Evolutionary conservation across 2,329 filamentous ascomycete genomes (phyloP), one percentile per base, ranked within the genome.

Genomic region (Lasiodiplodia theobromae): DNA sequence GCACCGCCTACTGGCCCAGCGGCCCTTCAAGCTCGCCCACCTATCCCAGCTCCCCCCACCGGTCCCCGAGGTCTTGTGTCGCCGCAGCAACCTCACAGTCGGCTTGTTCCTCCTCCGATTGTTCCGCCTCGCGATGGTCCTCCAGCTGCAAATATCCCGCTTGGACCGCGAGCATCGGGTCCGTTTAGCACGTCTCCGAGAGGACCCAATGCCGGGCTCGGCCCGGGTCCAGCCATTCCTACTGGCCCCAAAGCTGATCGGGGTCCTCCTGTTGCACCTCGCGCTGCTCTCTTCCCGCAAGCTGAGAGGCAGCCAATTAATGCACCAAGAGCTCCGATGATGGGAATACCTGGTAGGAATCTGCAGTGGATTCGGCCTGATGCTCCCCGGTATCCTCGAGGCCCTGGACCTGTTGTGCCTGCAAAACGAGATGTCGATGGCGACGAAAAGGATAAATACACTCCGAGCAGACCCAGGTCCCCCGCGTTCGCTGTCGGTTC

Each of bases 341-440:
- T 60, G 52, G 76, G 74, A 25, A 73, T 74, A 16, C 73, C 74
- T 10, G 75, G 74, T 10, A 79, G 78, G 58, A 81, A 77, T 44
- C 76, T 76, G 69, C 81, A 83, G 73, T 83, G 81, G 81, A 78
- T 81, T 31, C 75, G 81, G 31, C 81, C 81, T 66, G 80, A 68
- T 74, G 77, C 38, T 58, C 72, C 21, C 28, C 75, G 56, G 75
- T 73, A 70, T 37, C 66, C 47, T 34, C 57, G 58, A 10, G 37
- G 58, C 21, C 68, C 56, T 54, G 49, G 47, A 5, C 57, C 44
- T 23, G 52, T 72, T 6, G 72, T 84, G 4, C 83, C 83, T 14
- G 79, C 78, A 0, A 85, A 85, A 71, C 77, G 83, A 37, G 83
- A 85, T 69, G 75, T 77, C 40, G 76, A 78, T 23, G 76, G 74